Conservation (phyloP, 2,329 filamentous ascomycete genomes). For the Colletotrichum musicola region DNA sequence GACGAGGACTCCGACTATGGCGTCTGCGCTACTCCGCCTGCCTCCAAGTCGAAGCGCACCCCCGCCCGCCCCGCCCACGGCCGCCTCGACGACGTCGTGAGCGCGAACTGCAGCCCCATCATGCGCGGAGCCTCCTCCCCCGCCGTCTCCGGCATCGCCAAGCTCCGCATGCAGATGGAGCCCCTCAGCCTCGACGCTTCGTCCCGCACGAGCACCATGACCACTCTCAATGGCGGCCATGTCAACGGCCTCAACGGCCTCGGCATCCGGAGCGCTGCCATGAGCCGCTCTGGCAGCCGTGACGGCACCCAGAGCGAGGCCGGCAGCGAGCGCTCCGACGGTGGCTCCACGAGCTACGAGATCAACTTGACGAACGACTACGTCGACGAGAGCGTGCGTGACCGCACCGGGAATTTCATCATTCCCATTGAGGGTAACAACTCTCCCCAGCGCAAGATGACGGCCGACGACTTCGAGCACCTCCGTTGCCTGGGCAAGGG, state of each 20-base stretch:
- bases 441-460: conserved; percentile 82
- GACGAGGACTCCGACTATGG: conserved; percentile 70
- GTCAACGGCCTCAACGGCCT: conserved; percentile 45
- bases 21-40: conserved; percentile 39
- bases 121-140: conserved; percentile 67
- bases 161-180: conserved; percentile 85
- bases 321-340: conserved; percentile 74
- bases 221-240: conserved; percentile 61
- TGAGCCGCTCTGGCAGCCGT: conserved; percentile 66
- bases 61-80: conserved; percentile 50
- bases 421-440: conserved; percentile 67
- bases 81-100: conserved; percentile 68
- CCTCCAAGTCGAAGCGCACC: conserved; percentile 42
- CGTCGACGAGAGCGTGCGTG: conserved; percentile 73
- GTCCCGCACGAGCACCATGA: conserved; percentile 68
- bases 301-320: conserved; percentile 66
- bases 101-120: conserved; percentile 73
- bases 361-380: conserved; percentile 88
- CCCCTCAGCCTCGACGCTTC: conserved; percentile 74
- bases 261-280: conserved; percentile 67
- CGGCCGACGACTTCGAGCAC: conserved; percentile 88
- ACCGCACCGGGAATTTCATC: conserved; percentile 54
- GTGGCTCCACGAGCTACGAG: conserved; percentile 81
- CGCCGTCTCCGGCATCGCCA: conserved; percentile 80
- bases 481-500: conserved; percentile 95